Evolutionary conservation across 2,329 filamentous ascomycete genomes (phyloP).

Genomic region (Diaporthe ampelina): DNA sequence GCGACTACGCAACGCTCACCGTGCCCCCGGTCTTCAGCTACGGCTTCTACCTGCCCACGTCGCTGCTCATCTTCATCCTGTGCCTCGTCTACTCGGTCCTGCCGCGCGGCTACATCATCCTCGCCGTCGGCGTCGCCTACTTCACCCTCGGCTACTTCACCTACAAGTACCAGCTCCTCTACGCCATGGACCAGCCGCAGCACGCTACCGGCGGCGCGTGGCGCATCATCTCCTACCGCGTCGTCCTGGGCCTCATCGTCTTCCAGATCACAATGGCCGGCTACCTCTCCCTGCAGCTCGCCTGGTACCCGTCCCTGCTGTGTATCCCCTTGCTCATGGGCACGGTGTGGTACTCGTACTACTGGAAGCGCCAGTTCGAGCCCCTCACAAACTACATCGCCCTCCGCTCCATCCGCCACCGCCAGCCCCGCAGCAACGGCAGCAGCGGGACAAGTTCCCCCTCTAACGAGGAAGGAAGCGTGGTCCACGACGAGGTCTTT

Average conservation of each 20-base stretch:
- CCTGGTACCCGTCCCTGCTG: constrained; percentile 79
- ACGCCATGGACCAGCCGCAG: constrained; percentile 97
- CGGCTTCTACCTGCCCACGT: constrained; percentile 94
- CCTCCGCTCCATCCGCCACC: constrained; percentile 81
- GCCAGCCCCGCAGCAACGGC: constrained; percentile 37
- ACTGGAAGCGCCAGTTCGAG: constrained; percentile 84
- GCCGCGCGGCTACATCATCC: constrained; percentile 82
- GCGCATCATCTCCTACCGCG: constrained; percentile 95
- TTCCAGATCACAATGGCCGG: constrained; percentile 95
- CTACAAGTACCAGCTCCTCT: constrained; percentile 97
- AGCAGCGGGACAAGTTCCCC: constrained; percentile 46
- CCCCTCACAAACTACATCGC: constrained; percentile 95
- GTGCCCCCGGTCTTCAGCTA: constrained; percentile 93
- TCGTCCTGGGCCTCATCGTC: constrained; percentile 86
- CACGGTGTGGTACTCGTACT: constrained; percentile 91
- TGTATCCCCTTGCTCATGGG: constrained; percentile 82
- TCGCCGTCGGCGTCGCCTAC: constrained; percentile 86
- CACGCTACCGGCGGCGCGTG: constrained; percentile 94
- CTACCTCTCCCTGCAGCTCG: constrained; percentile 80
- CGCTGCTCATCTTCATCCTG: constrained; percentile 92
- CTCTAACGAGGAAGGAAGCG: background rate
- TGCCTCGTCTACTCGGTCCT: constrained; percentile 96
- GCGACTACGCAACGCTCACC: constrained; percentile 87
- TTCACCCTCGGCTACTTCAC: constrained; percentile 88
- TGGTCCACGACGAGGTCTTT: constrained; percentile 54